These are phyloP conservation scores for Zygoascus meyerae DNA, from an alignment of 1,139 yeast genomes.

Conservation along the genomic window DNA sequence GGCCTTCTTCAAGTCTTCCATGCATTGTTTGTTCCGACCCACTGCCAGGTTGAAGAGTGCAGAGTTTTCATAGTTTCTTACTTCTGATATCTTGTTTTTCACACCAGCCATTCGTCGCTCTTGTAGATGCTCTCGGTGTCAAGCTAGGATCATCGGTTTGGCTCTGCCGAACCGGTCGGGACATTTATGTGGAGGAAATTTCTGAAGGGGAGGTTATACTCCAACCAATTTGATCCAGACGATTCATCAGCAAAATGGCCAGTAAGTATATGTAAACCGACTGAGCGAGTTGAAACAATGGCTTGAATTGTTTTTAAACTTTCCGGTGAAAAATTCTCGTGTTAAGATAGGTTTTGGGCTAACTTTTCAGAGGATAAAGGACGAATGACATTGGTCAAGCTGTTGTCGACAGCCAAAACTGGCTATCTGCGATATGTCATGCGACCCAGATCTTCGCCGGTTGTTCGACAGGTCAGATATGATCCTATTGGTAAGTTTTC, in stretches of 20 bases:
- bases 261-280: constrained; percentile 1
- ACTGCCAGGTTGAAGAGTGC: constrained; percentile 24
- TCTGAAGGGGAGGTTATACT: not conserved
- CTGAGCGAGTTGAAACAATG: not conserved
- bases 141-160: not conserved
- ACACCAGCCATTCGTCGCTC: too few species aligned
- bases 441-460: constrained; percentile 75
- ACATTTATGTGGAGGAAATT: constrained; percentile 3
- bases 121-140: not conserved
- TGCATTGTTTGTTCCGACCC: constrained; percentile 22
- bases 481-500: constrained; percentile 60
- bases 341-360: not conserved
- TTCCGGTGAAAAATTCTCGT: too few species aligned
- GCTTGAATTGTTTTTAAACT: not conserved
- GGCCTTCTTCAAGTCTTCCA: constrained; percentile 15
- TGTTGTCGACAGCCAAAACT: constrained; percentile 79
- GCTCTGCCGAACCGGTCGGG: not conserved
- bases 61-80: too few species aligned
- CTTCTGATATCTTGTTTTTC: too few species aligned
- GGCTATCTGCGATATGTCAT: constrained; percentile 78
- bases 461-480: constrained; percentile 76
- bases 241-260: constrained; percentile 1
- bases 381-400: constrained; percentile 47
- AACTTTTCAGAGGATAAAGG: constrained; percentile 4
- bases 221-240: too few species aligned